Evolutionary conservation across 805 yeast genomes (phyloP).

Genomic region (Kodamaea nitidulidarum): DNA sequence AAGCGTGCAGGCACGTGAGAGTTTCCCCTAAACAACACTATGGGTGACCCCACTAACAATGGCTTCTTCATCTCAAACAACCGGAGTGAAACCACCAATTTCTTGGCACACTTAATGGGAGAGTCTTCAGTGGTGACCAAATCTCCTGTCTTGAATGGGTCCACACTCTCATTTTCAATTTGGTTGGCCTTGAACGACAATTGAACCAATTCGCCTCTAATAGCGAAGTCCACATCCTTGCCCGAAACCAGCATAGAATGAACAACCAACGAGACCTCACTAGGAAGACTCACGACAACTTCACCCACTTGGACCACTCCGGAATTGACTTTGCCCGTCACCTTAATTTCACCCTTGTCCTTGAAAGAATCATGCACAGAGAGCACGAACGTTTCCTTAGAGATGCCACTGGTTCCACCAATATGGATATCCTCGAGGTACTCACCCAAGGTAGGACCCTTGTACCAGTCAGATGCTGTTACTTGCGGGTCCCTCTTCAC

Average conservation of each 20-base stretch:
- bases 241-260: constrained; percentile 34
- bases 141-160: constrained; percentile 62
- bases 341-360: constrained; percentile 43
- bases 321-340: constrained; percentile 62
- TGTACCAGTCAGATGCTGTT: constrained; percentile 42
- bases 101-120: constrained; percentile 23
- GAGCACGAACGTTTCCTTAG: constrained; percentile 46
- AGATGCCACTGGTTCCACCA: constrained; percentile 10
- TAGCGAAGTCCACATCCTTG: constrained; percentile 45
- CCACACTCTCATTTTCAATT: constrained; percentile 46
- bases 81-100: constrained; percentile 25
- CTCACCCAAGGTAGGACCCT: constrained; percentile 40
- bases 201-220: constrained; percentile 61
- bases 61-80: constrained; percentile 57
- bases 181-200: constrained; percentile 43
- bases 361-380: constrained; percentile 61
- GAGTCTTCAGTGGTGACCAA: constrained; percentile 30
- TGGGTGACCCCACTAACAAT: constrained; percentile 71
- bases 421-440: constrained; percentile 33
- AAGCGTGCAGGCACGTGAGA: constrained; percentile 68
- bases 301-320: constrained; percentile 75
- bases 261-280: constrained; percentile 40
- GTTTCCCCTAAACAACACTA: constrained; percentile 74
- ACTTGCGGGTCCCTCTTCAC: constrained; percentile 35
- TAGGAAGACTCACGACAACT: constrained; percentile 54